These are phyloP conservation scores for Fusarium nodosum DNA, from an alignment of 2,329 filamentous ascomycete species.

Conservation along the genomic window DNA sequence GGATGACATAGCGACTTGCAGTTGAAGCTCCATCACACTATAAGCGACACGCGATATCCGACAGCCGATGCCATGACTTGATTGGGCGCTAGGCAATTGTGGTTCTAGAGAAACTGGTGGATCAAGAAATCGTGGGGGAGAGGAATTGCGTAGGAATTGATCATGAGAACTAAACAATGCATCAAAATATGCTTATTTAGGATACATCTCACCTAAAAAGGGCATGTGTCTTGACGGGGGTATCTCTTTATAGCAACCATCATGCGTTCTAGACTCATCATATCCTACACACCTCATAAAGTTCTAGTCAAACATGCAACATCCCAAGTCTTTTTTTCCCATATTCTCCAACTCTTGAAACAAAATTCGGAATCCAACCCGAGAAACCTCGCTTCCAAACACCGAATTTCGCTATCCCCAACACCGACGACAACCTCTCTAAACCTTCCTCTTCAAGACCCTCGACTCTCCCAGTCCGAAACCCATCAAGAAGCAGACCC, in stretches of 20 bases:
- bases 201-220: neutral
- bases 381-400: constrained; percentile 27
- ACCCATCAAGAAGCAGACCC: constrained; percentile 70
- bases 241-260: constrained; percentile 12
- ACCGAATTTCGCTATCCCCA: constrained; percentile 13
- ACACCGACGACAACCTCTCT: constrained; percentile 9
- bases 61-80: constrained; percentile 19
- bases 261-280: constrained; percentile 13
- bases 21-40: neutral
- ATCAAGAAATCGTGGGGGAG: constrained; percentile 36
- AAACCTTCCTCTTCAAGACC: constrained; percentile 47
- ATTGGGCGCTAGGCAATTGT: constrained; percentile 21
- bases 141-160: constrained; percentile 8
- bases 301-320: constrained; percentile 9
- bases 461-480: constrained; percentile 62
- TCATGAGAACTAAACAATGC: constrained; percentile 17
- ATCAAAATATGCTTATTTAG: neutral
- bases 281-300: constrained; percentile 11
- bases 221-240: constrained; percentile 22
- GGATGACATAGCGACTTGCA: constrained; percentile 29
- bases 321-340: constrained; percentile 16
- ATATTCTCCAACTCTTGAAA: neutral
- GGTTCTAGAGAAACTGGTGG: constrained; percentile 28
- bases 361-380: constrained; percentile 38
- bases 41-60: constrained; percentile 31